Base-by-base conservation (phyloP, 768 basidiomycete genomes). In the Sarcomyxa edulis region DNA sequence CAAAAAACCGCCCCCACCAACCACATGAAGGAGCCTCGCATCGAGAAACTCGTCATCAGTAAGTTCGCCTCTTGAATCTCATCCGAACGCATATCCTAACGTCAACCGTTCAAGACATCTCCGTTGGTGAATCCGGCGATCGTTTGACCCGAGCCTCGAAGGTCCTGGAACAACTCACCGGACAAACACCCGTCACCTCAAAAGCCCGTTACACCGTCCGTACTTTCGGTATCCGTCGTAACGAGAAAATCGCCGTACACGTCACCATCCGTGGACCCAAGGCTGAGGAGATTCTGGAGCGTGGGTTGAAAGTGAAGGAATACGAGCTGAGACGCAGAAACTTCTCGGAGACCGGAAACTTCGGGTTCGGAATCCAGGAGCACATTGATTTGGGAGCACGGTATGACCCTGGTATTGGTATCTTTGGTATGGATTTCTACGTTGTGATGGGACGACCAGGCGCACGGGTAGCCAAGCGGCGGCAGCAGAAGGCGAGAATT, bases 1-100 rank as follows among this genome's bases (percentile, higher is more conserved):
- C 76, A 82, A 71, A 89, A 90, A 68, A 83, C 85, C 49, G 68
- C 84, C 54, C 88, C 90, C 57, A 77, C 78, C 54, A 95, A 96
- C 78, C 81, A 84, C 61, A 92, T 93, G 92, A 88, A 81, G 74
- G 95, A 99, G 72, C 86, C 89, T 53, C 77, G 79, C 51, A 92
- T 96, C 66, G 94, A 96, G 71, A 99, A 99, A 78, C 83, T 98
- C 61, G 92, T 95, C 70, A 93, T 98, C 79, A 98, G 95, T 98
- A 68, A 60, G 93, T 88, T 32, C 35, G 32, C 38, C 5, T 42
- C 38, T n/a, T 20, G 39, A 12, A 31, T 30, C 20, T 42, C 18
- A 30, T 25, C 26, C 35, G 25, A 19, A 29, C 37, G 29, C 41
- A 44, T 40, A n/a, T 32, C 43, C 39, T 30, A 39, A 44, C 35